Evolutionary conservation across 352 stramenopile species (phyloP), one percentile per base, ranked within the genome.

Genomic region (Halophytophthora batemanensis): DNA sequence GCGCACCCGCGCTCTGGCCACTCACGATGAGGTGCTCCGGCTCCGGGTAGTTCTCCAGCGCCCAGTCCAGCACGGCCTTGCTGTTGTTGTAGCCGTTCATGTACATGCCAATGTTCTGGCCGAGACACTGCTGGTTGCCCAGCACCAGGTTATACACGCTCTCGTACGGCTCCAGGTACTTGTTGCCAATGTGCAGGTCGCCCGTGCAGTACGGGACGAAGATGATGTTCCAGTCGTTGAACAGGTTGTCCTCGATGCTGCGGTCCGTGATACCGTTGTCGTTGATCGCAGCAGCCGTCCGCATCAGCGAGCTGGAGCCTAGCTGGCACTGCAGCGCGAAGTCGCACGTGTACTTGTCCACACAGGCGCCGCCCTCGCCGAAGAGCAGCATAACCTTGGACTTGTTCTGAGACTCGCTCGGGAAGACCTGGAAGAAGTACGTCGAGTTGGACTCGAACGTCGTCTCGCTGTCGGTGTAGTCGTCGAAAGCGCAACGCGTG

Each of bases 361-460:
- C 37, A 34, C 70, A 81, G 11, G 61, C 70, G 35, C 66, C 67
- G 23, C 66, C 67, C 29, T 64, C 70, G 43, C 73, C 64, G 34
- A 77, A 61, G 56, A 64, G 77, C 35, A 81, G 34, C 37, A 81
- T 19, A 14, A 77, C 40, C 58, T 81, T 81, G 41, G 40, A 64
- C 45, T 71, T 61, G 42, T 69, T 56, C 33, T 61, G 45, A 19
- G 58, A 51, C 29, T 49, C 35, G 41, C 56, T 50, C 15, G 67
- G 71, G 37, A 79, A 78, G 42, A 77, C 58, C 48, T 77, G 67
- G 64, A 81, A 82, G 50, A 76, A 76, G 58, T 51, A 78, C 23
- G 65, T 66, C 33, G 36, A 41, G 47, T 64, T 66, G 10, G 58
- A 58, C 31, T 14, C 31, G 44, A 37, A 50, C 19, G 19, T 40